Evolutionary conservation across 228 moss, liverwort and hornwort species (phyloP), one percentile per base, ranked within the genome.

Genomic region (Sphagnum fallax): DNA sequence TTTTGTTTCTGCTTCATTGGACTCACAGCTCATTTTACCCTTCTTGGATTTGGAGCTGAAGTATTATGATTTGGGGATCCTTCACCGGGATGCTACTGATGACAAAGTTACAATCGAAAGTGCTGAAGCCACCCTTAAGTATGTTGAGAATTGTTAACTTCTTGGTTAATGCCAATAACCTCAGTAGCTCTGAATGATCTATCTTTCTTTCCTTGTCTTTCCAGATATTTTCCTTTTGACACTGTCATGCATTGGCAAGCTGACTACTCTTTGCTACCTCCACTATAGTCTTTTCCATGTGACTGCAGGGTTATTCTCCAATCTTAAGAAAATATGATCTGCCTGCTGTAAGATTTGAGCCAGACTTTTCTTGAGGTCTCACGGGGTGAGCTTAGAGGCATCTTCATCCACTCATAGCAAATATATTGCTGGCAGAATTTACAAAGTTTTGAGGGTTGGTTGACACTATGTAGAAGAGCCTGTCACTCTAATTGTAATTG

Each of bases 71-170:
- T 78, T 97, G n/a, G 91, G 96, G 60, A 88, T 97, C 16, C 60
- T 83, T n/a, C 80, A 93, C 67, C 84, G 93, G 65, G 96, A 97
- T 71, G 91, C 88, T 65, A 93, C 96, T 6, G 65, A 84, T 59
- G 96, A 97, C 74, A 83, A 79, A 76, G 93, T 97, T 64, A 97
- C 96, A 9, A 77, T 78, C 51, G 96, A 97, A 86, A 92, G 92
- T 73, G 96, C 93, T 0, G 93, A 90, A 83, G 96, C 96, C 66
- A 93, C 96, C 69, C 82, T 91, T 5, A 91, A 91, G 89, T 93
- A 87, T 10, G 89, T 65, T 8, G 4, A 16, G 4, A 5, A 12
- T 4, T 12, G 32, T 18, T 68, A 6, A 3, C 62, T 14, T 73
- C 49, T 62, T n/a, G 0, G 6, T 51, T 10, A n/a, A 0, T 32